Conservation (phyloP, 306 rosid genomes). For the Vigna mungo region DNA sequence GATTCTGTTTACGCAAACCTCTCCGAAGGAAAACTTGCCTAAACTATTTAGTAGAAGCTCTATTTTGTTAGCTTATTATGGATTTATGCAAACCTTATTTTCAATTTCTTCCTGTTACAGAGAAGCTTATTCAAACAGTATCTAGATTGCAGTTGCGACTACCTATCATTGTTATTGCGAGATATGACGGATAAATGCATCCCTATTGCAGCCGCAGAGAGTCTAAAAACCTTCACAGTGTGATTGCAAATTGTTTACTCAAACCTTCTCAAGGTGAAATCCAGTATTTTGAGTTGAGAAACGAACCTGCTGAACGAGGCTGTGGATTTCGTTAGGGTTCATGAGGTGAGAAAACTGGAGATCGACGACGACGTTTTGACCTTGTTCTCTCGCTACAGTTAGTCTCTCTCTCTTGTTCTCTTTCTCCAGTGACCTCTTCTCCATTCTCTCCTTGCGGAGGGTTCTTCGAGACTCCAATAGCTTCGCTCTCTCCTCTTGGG, state of each 20-base stretch:
- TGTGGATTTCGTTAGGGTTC: slow-evolving; percentile 75
- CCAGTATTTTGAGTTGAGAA: not conserved
- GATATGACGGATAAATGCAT: too few relatives aligned
- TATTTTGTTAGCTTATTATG: not conserved
- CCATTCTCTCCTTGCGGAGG: slow-evolving; percentile 86
- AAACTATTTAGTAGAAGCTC: not conserved
- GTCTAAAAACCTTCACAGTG: too few relatives aligned
- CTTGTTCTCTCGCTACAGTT: slow-evolving; percentile 51
- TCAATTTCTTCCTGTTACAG: not conserved
- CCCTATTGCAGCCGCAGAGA: too few relatives aligned
- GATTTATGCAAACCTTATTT: too few relatives aligned
- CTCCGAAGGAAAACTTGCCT: not conserved
- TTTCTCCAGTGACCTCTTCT: slow-evolving; percentile 66
- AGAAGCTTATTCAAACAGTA: not conserved
- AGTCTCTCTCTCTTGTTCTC: slow-evolving; percentile 68
- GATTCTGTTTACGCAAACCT: not conserved
- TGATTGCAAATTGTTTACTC: not conserved
- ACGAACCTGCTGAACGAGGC: slow-evolving; percentile 88
- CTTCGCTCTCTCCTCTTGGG: slow-evolving; percentile 73
- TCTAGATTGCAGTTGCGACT: too few relatives aligned
- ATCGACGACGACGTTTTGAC: slow-evolving; percentile 83
- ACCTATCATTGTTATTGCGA: too few relatives aligned
- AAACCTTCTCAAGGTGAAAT: not conserved
- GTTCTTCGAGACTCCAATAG: slow-evolving; percentile 68
- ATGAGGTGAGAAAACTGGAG: slow-evolving; percentile 81